Conservation (phyloP, 1,284 basidiomycete genomes). For the Somion occarium region DNA sequence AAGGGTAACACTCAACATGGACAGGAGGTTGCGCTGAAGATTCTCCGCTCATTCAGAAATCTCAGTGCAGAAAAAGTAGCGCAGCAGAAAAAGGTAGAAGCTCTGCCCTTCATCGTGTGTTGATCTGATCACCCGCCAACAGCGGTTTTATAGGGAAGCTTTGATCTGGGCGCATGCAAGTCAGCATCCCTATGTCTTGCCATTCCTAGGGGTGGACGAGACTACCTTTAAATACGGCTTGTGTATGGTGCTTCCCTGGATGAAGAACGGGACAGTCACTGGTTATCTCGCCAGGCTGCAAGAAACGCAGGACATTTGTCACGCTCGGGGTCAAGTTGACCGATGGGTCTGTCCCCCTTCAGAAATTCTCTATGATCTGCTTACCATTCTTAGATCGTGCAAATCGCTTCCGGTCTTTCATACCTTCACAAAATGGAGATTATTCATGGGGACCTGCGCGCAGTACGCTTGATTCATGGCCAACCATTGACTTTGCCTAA, state of each 20-base stretch:
- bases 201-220: constrained; percentile 4
- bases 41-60: constrained; percentile 1
- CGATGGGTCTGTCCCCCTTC: neutral
- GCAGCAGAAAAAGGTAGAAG: neutral
- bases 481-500: no score
- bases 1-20: neutral
- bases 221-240: neutral
- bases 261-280: constrained; percentile 7
- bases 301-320: neutral
- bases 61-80: neutral
- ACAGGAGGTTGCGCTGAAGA: constrained; percentile 6
- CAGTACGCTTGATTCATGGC: neutral
- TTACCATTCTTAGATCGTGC: neutral
- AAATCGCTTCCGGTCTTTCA: neutral
- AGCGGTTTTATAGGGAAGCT: neutral
- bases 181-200: neutral
- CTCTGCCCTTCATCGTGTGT: neutral
- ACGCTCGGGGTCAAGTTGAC: neutral
- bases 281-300: constrained; percentile 1
- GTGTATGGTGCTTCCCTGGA: constrained; percentile 9
- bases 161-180: constrained; percentile 1
- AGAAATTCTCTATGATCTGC: neutral
- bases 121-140: neutral
- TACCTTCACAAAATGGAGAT: constrained; percentile 3
- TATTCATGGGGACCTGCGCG: constrained; percentile 9